phyloP scores from a whole-genome alignment of 805 yeast species.

The Metschnikowia sp. region DNA sequence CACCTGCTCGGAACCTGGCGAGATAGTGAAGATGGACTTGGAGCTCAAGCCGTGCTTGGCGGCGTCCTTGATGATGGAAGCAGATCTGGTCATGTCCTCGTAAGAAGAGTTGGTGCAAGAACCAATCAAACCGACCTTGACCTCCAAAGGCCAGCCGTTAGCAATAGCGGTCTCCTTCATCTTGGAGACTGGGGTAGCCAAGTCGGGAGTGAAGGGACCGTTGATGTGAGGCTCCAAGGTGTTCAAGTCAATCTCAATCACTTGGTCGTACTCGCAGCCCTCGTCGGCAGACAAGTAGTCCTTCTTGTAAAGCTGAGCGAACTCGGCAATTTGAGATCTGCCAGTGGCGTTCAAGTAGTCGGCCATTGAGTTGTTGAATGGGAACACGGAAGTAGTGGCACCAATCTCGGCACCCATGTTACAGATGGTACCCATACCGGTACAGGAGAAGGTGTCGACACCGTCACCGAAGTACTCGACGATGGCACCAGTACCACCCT shows the following conservation, averaged over 20 bases:
- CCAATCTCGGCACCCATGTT: slow-evolving; percentile 99
- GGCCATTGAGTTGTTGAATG: slow-evolving; percentile 86
- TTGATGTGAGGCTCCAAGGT: slow-evolving; percentile 93
- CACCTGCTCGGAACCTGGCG: slow-evolving; percentile 98
- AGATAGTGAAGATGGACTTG: slow-evolving; percentile 86
- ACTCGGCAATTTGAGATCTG: slow-evolving; percentile 79
- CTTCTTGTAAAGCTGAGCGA: slow-evolving; percentile 63
- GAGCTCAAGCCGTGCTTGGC: slow-evolving; percentile 87
- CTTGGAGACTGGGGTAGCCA: slow-evolving; percentile 90
- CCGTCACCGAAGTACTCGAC: slow-evolving; percentile 97
- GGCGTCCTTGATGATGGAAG: slow-evolving; percentile 88
- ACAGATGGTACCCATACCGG: slow-evolving; percentile 99
- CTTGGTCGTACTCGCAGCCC: slow-evolving; percentile 91
- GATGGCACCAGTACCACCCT: slow-evolving; percentile 97
- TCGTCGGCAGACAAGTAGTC: slow-evolving; percentile 79
- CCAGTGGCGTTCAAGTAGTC: slow-evolving; percentile 84
- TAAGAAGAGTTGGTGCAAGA: slow-evolving; percentile 98
- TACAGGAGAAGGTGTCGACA: slow-evolving; percentile 86
- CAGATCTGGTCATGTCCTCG: slow-evolving; percentile 97
- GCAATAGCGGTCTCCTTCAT: slow-evolving; percentile 78
- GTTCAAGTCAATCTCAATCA: slow-evolving; percentile 84
- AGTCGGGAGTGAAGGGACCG: slow-evolving; percentile 98
- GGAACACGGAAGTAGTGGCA: slow-evolving; percentile 97
- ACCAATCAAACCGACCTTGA: slow-evolving; percentile 94
- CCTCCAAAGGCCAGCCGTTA: slow-evolving; percentile 90